These are phyloP conservation scores for Coniosporium apollinis DNA, from an alignment of 495 filamentous ascomycete species.

Conservation along the genomic window DNA sequence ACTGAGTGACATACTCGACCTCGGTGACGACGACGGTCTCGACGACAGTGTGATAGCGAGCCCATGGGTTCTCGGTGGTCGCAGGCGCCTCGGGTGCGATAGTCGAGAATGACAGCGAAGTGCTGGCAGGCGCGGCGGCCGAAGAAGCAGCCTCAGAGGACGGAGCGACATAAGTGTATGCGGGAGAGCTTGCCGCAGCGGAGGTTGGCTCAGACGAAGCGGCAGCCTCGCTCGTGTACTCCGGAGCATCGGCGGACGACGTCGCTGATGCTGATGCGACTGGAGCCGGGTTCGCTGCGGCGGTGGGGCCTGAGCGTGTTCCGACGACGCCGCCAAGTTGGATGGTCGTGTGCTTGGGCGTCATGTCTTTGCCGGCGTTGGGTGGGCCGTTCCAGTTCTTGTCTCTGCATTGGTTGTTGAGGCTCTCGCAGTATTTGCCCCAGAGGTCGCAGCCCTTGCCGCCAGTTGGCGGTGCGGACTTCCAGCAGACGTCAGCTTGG, in stretches of 20 bases:
- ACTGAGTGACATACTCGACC: no score
- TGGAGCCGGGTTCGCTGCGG: not conserved
- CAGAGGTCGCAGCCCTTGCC: slow-evolving; percentile 38
- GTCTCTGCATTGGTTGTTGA: slow-evolving; percentile 16
- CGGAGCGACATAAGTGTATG: no score
- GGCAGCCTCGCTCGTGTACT: no score
- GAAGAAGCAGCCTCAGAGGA: not conserved
- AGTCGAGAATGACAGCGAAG: no score
- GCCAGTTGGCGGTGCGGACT: slow-evolving; percentile 39
- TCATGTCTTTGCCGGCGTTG: not conserved
- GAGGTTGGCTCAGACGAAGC: not conserved
- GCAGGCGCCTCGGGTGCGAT: no score
- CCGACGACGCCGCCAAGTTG: no score
- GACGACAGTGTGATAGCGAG: no score
- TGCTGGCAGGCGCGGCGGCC: not conserved
- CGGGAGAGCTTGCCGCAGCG: not conserved
- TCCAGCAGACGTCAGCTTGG: slow-evolving; percentile 40
- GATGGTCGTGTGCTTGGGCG: not conserved
- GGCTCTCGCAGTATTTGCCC: slow-evolving; percentile 39
- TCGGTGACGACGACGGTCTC: no score
- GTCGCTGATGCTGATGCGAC: not conserved
- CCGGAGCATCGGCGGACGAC: not conserved
- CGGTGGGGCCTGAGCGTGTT: not conserved
- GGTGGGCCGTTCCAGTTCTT: not conserved
- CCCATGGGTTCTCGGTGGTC: no score